A percentile compares a stretch with the other conserved stretches of the same genome.
Conservation (phyloP, 2,329 filamentous ascomycete genomes). For the Cladosporium sp. region DNA sequence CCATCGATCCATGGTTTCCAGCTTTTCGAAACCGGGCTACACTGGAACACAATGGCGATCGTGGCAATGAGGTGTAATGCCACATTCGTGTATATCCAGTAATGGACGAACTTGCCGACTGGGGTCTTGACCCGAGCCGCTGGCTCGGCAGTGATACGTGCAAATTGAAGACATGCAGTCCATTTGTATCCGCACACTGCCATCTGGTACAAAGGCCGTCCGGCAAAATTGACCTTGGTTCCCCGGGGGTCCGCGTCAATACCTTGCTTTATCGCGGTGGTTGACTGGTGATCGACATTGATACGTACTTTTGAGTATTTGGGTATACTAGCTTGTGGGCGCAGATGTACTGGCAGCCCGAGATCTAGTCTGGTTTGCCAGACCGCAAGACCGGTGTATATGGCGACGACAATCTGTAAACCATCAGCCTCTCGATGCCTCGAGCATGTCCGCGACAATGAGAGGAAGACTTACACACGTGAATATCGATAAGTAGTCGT, state of each 20-base stretch:
- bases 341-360: slow-evolving; percentile 2
- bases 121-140: background rate
- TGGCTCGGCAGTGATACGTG: background rate
- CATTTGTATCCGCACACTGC: slow-evolving; percentile 7
- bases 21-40: slow-evolving; percentile 6
- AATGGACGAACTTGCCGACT: background rate
- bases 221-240: background rate
- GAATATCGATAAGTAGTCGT: background rate
- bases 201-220: background rate
- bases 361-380: slow-evolving; percentile 6
- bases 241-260: background rate
- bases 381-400: slow-evolving; percentile 1
- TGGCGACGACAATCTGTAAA: background rate
- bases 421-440: no score
- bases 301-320: slow-evolving; percentile 1
- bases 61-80: background rate
- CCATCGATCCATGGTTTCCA: slow-evolving; percentile 6
- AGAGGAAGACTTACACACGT: background rate
- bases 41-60: slow-evolving; percentile 11
- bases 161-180: background rate
- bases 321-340: background rate
- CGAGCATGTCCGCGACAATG: no score
- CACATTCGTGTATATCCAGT: background rate
- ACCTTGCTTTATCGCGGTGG: no score
- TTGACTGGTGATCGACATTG: no score